Conservation (phyloP, 768 basidiomycete species). For the Mycena belliarum region DNA sequence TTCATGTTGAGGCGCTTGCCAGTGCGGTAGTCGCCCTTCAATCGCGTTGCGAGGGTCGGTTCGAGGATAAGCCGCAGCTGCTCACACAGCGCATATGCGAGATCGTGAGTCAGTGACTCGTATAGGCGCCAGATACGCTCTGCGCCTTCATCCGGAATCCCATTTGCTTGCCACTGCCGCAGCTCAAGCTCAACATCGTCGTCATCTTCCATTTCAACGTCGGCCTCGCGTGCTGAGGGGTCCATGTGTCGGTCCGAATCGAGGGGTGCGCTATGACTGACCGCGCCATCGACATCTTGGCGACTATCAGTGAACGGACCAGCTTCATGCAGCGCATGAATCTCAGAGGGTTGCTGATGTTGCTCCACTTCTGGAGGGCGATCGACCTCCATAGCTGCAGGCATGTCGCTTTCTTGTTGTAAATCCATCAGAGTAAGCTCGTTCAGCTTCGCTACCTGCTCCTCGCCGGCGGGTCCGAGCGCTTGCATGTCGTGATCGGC, state of each 20-base stretch:
- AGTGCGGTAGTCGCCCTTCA: constrained; percentile 95
- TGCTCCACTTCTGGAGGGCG: constrained; percentile 26
- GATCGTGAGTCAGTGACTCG: constrained; percentile 85
- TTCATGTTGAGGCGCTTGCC: constrained; percentile 99
- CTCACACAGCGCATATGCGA: constrained; percentile 91
- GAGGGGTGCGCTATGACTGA: constrained; percentile 37
- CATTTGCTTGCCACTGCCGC: constrained; percentile 60
- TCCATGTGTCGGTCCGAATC: constrained; percentile 27
- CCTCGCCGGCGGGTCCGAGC: constrained; percentile 82
- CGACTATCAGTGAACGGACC: constrained; percentile 26
- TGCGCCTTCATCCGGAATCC: constrained; percentile 55
- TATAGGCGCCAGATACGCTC: constrained; percentile 91
- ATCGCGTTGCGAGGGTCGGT: constrained; percentile 89
- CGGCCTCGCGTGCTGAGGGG: constrained; percentile 29
- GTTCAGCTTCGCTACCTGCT: constrained; percentile 78
- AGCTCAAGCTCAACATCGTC: constrained; percentile 48
- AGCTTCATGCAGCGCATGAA: constrained; percentile 26
- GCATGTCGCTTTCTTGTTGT: constrained; percentile 34
- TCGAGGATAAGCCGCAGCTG: constrained; percentile 95
- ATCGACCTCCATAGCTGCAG: constrained; percentile 54
- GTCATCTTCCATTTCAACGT: constrained; percentile 37
- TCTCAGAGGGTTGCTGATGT: constrained; percentile 26
- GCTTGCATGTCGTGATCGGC: constrained; percentile 80
- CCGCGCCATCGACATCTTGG: constrained; percentile 46
- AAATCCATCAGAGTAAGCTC: constrained; percentile 79